These are phyloP conservation scores for Lenzites betulinus DNA, from an alignment of 768 basidiomycete species.

Conservation along the genomic window DNA sequence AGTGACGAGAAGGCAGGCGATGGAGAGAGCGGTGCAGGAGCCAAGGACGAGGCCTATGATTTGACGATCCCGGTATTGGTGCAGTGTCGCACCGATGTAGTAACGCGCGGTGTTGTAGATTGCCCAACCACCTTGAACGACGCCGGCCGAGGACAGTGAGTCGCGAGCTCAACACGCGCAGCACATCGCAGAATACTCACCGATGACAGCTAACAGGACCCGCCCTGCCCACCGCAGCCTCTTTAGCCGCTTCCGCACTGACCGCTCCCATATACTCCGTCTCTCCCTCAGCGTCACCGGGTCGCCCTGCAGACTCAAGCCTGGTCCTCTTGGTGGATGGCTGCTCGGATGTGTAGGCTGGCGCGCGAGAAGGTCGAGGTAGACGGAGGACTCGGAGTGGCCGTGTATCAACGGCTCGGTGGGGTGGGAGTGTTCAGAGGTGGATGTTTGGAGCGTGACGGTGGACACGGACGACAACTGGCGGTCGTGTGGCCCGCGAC, in stretches of 20 bases:
- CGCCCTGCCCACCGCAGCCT: slow-evolving; percentile 34
- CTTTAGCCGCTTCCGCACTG: slow-evolving; percentile 36
- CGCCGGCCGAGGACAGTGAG: neutral
- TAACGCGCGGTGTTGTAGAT: slow-evolving; percentile 66
- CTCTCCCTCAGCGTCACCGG: slow-evolving; percentile 35
- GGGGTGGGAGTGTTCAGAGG: slow-evolving; percentile 34
- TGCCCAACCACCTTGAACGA: slow-evolving; percentile 54
- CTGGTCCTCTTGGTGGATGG: slow-evolving; percentile 34
- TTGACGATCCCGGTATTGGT: slow-evolving; percentile 44
- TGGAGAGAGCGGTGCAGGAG: slow-evolving; percentile 44
- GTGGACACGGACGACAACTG: slow-evolving; percentile 34
- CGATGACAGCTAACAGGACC: slow-evolving; percentile 38
- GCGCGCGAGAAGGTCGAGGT: slow-evolving; percentile 40
- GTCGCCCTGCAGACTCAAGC: slow-evolving; percentile 32
- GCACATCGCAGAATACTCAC: slow-evolving; percentile 30
- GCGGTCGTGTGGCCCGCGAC: slow-evolving; percentile 21
- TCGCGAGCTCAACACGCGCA: neutral
- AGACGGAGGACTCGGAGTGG: slow-evolving; percentile 33
- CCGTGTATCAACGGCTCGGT: slow-evolving; percentile 35
- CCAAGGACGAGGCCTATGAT: slow-evolving; percentile 50
- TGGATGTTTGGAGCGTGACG: slow-evolving; percentile 31
- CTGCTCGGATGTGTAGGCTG: slow-evolving; percentile 48
- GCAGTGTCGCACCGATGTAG: slow-evolving; percentile 55
- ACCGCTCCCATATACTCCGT: slow-evolving; percentile 32
- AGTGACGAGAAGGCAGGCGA: slow-evolving; percentile 42